phyloP scores from a whole-genome alignment of 139 green algal genomes.

The Prasinococcaceae sp. region DNA sequence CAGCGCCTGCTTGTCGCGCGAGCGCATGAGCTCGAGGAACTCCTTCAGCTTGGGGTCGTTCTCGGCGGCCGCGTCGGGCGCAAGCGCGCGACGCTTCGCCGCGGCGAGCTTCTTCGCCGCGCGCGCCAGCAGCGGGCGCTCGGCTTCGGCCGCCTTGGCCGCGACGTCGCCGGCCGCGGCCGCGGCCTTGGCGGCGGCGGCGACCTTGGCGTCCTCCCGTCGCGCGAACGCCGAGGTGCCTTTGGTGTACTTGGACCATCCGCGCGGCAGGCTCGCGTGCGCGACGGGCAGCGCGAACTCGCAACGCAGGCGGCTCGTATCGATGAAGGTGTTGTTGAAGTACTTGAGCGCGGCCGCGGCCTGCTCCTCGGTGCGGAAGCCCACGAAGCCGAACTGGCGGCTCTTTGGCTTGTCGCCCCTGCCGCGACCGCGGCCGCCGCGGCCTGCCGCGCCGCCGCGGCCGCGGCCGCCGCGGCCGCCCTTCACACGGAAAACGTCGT shows the following conservation, averaged over 20 bases:
- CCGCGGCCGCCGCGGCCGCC: not conserved
- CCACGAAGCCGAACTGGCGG: conserved; percentile 85
- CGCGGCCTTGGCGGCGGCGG: too few relatives aligned
- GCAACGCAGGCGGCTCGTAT: conserved; percentile 48
- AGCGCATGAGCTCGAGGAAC: conserved; percentile 84
- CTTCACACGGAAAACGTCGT: not conserved
- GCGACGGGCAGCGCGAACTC: conserved; percentile 27
- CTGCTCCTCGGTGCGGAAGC: conserved; percentile 59
- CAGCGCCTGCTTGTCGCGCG: conserved; percentile 46
- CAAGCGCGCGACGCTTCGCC: not conserved
- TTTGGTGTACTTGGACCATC: conserved; percentile 81
- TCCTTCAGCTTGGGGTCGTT: conserved; percentile 65
- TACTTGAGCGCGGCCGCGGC: conserved; percentile 60
- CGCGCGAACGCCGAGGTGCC: conserved; percentile 5
- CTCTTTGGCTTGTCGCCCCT: too few relatives aligned
- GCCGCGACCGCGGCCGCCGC: conserved; percentile 73
- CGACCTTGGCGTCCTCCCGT: too few relatives aligned
- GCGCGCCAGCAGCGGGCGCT: too few relatives aligned
- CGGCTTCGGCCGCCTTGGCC: too few relatives aligned
- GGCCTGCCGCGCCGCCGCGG: not conserved
- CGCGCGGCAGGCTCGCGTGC: conserved; percentile 29
- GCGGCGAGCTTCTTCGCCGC: too few relatives aligned
- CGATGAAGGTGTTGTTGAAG: conserved; percentile 79
- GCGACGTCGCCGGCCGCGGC: too few relatives aligned
- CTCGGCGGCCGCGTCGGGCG: not conserved